These are phyloP conservation scores for Lactifluus volemus DNA, from an alignment of 768 basidiomycete species.

Conservation along the genomic window DNA sequence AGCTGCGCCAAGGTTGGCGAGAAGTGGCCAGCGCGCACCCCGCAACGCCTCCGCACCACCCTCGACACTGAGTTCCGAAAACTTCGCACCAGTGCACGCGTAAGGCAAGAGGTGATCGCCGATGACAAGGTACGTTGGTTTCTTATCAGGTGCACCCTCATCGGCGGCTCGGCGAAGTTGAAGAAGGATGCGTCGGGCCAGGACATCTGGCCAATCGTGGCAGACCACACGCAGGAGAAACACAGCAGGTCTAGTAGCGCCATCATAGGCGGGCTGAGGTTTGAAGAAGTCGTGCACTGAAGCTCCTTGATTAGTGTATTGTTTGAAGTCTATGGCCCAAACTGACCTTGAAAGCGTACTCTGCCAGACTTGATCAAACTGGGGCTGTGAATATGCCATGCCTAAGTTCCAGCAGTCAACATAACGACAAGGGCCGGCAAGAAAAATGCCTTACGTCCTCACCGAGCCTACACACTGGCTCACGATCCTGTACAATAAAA, in stretches of 20 bases:
- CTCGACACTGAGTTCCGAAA: constrained; percentile 24
- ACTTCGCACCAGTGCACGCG: constrained; percentile 34
- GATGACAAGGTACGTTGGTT: constrained; percentile 51
- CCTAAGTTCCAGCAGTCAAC: constrained; percentile 1
- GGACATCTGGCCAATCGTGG: constrained; percentile 71
- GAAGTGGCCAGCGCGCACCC: constrained; percentile 49
- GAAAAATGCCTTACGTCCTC: constrained; percentile 19
- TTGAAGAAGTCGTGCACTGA: constrained; percentile 70
- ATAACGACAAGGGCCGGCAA: neutral
- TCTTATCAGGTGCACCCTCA: constrained; percentile 8
- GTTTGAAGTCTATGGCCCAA: neutral
- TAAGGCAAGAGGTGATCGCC: constrained; percentile 69
- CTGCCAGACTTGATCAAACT: constrained; percentile 16
- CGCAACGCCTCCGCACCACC: constrained; percentile 47
- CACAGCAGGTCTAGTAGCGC: constrained; percentile 40
- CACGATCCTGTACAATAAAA: constrained; percentile 56
- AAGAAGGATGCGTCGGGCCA: constrained; percentile 35
- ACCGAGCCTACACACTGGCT: constrained; percentile 45
- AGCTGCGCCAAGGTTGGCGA: constrained; percentile 67
- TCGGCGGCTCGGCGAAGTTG: constrained; percentile 35
- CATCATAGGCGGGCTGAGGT: constrained; percentile 33
- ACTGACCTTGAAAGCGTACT: constrained; percentile 18
- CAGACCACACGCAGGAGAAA: constrained; percentile 64
- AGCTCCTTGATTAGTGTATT: neutral
- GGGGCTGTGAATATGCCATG: constrained; percentile 19